Percentiles rank a stretch among this genome's conserved stretches.
These are phyloP conservation scores for Trametes versicolor DNA, from an alignment of 1,284 basidiomycete species.

Conservation along the genomic window DNA sequence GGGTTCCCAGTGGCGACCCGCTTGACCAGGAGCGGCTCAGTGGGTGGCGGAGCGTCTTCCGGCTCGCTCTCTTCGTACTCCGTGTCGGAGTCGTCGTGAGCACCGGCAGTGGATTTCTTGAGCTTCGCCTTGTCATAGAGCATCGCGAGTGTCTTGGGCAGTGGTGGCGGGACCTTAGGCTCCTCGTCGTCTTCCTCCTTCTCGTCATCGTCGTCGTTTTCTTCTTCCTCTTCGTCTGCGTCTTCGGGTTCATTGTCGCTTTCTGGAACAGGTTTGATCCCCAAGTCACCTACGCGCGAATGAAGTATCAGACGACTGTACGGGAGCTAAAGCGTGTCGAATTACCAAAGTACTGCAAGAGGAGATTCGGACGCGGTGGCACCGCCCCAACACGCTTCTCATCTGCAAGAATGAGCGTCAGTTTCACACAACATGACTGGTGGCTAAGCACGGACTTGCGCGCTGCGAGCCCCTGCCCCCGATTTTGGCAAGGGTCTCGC, in stretches of 20 bases:
- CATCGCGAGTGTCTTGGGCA: slow-evolving; percentile 15
- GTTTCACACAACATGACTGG: not conserved
- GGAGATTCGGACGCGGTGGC: slow-evolving; percentile 30
- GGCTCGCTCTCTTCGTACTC: slow-evolving; percentile 27
- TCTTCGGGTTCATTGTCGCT: slow-evolving; percentile 32
- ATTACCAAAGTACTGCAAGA: slow-evolving; percentile 38
- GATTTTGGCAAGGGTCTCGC: slow-evolving; percentile 13
- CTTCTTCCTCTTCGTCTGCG: slow-evolving; percentile 30
- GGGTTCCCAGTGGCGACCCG: slow-evolving; percentile 13
- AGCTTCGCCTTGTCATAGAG: slow-evolving; percentile 6
- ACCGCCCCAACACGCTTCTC: slow-evolving; percentile 7
- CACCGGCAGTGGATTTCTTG: not conserved
- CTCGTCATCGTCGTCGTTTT: slow-evolving; percentile 27
- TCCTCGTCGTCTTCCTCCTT: slow-evolving; percentile 27
- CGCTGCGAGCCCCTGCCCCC: slow-evolving; percentile 4
- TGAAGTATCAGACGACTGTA: not conserved
- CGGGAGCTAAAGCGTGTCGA: too few species aligned
- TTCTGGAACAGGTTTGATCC: slow-evolving; percentile 32
- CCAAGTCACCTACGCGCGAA: slow-evolving; percentile 27
- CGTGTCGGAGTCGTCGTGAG: slow-evolving; percentile 31
- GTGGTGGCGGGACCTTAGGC: slow-evolving; percentile 13
- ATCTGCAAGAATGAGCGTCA: not conserved
- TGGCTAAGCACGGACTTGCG: not conserved
- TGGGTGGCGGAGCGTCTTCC: slow-evolving; percentile 9
- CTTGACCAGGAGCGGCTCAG: not conserved